Conservation (phyloP, 441 rosid species). For the Pelargonium myrrhifolium region DNA sequence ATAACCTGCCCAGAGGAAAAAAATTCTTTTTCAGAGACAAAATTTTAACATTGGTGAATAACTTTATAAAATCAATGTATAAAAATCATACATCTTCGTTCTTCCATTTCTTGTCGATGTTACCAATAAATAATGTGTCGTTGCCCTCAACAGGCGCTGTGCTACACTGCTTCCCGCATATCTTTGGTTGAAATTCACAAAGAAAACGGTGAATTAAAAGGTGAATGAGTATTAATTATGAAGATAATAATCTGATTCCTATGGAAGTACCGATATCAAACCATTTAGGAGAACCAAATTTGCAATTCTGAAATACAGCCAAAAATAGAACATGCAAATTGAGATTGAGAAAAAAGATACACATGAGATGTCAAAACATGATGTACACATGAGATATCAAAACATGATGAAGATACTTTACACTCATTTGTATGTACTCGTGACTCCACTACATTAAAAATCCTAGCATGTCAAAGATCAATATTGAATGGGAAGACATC, state of each 20-base stretch:
- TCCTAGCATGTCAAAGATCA: too few relatives aligned
- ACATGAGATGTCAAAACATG: too few relatives aligned
- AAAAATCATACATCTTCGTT: conserved; percentile 27
- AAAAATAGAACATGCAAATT: neutral
- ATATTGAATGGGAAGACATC: too few relatives aligned
- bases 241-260: neutral
- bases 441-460: neutral
- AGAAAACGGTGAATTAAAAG: neutral
- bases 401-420: neutral
- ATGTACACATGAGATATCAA: too few relatives aligned
- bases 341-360: conserved; percentile 7
- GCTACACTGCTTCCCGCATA: conserved; percentile 31
- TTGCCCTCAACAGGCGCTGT: conserved; percentile 29
- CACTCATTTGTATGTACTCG: neutral
- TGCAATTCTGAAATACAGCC: neutral
- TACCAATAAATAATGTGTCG: conserved; percentile 33
- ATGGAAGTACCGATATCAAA: neutral
- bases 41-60: neutral
- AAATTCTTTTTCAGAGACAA: conserved; percentile 7
- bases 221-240: neutral
- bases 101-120: conserved; percentile 32
- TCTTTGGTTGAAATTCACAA: conserved; percentile 13
- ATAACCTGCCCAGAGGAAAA: conserved; percentile 21
- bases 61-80: conserved; percentile 7
- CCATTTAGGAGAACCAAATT: neutral